Evolutionary conservation across 352 stramenopile genomes (phyloP), one percentile per base, ranked within the genome.

Genomic region (Phytopythium chamaehyphon): DNA sequence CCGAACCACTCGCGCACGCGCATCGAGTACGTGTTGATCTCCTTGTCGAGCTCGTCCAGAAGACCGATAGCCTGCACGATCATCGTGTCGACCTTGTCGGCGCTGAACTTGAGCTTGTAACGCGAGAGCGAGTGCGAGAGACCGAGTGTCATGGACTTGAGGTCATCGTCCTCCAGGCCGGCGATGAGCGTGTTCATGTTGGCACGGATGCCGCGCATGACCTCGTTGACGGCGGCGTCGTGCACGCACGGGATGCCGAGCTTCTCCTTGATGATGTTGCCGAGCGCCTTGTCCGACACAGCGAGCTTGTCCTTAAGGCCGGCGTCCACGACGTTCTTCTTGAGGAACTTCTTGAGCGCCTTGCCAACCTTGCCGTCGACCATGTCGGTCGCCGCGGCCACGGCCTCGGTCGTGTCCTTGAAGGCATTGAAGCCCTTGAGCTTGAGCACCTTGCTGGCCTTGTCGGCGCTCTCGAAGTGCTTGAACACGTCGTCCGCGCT

Each of bases 21-120:
- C 98, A 99, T 99, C 42, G 98, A 97, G 83, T 99, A 99, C 55
- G 96, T 99, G 83, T 99, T 99, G 76, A 99, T 99, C 78, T 99
- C 98, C 87, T 99, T 99, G 86, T 99, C 98, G 15, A 99, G 83
- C 71, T 99, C 97, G 79, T 99, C 98, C 14, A 99, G 77, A 43
- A 99, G 77, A 12, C 96, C 96, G 48, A 99, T 99, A 14, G 98
- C 96, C 84, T 99, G 98, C 51, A 99, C 95, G 48, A 99, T 98
- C 98, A 99, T 99, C 31, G 96, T 99, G 84, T 99, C 98, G 11
- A 99, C 87, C 83, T 99, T 99, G 71, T 99, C 97, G 11, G 97
- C 93, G 56, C 86, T 98, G 60, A 99, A 99, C 86, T 99, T 99
- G 65, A 99, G 89, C 85, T 99, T 99, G 82, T 99, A 99, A 47